Conservation (phyloP, 2,329 filamentous ascomycete genomes). For the Fusarium sp. region DNA sequence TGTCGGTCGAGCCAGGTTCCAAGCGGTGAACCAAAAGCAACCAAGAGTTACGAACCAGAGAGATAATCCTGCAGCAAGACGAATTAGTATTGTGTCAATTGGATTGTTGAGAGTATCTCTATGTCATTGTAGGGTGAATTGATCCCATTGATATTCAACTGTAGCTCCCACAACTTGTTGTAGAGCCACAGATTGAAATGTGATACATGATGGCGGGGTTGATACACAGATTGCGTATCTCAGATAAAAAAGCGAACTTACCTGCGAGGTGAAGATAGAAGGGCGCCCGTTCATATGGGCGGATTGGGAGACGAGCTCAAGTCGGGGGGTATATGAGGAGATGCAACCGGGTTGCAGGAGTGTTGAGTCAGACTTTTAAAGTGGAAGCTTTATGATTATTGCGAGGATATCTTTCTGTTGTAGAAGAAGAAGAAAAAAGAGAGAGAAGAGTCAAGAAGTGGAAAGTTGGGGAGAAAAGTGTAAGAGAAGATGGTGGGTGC, state of each 20-base stretch:
- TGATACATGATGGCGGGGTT: constrained; percentile 37
- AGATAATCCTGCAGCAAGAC: constrained; percentile 72
- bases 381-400: constrained; percentile 7
- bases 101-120: constrained; percentile 19
- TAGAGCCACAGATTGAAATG: constrained; percentile 21
- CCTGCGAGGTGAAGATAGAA: constrained; percentile 89
- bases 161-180: constrained; percentile 8
- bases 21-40: constrained; percentile 57
- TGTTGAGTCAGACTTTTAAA: constrained; percentile 18
- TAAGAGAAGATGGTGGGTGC: constrained; percentile 10
- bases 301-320: constrained; percentile 57
- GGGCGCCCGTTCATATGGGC: constrained; percentile 88
- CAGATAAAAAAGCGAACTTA: constrained; percentile 54
- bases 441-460: constrained; percentile 29
- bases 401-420: constrained; percentile 37
- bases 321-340: constrained; percentile 38
- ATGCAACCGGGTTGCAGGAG: constrained; percentile 26
- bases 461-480: constrained; percentile 29
- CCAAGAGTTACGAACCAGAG: constrained; percentile 67
- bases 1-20: constrained; percentile 13
- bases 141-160: not conserved
- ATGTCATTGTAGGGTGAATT: constrained; percentile 7
- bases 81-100: constrained; percentile 56
- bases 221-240: constrained; percentile 5
- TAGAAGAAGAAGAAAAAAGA: constrained; percentile 21